Evolutionary conservation across 2,329 filamentous ascomycete species (phyloP).

Genomic region (Diaporthe amygdali): DNA sequence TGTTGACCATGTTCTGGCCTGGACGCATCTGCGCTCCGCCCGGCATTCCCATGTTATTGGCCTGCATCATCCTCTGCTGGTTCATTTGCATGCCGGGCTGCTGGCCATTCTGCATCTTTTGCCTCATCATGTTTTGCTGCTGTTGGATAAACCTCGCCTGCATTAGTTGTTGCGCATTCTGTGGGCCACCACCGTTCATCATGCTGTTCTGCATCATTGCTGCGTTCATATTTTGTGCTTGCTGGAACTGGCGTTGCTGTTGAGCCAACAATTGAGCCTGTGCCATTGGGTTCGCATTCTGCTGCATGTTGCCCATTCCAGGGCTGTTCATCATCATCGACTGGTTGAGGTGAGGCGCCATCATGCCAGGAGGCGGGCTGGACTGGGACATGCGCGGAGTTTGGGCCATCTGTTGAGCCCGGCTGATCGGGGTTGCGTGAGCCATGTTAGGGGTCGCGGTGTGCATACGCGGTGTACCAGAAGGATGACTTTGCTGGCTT

Average conservation of each 20-base stretch:
- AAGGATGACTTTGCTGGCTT: constrained; percentile 70
- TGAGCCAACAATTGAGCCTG: constrained; percentile 45
- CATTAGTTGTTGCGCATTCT: constrained; percentile 37
- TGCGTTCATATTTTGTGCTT: constrained; percentile 44
- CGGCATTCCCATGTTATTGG: constrained; percentile 32
- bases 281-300: constrained; percentile 43
- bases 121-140: constrained; percentile 38
- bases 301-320: constrained; percentile 43
- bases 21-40: constrained; percentile 21
- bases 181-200: constrained; percentile 45
- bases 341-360: constrained; percentile 61
- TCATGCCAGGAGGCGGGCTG: constrained; percentile 65
- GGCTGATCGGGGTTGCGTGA: constrained; percentile 64
- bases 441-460: constrained; percentile 65
- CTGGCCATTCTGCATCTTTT: constrained; percentile 38
- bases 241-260: constrained; percentile 51
- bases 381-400: constrained; percentile 69
- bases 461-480: constrained; percentile 67
- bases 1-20: constrained; percentile 35
- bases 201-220: constrained; percentile 43
- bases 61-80: constrained; percentile 41
- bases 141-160: constrained; percentile 42
- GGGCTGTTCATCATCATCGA: constrained; percentile 60
- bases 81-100: constrained; percentile 26
- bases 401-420: constrained; percentile 48